Evolutionary conservation across 2,329 filamentous ascomycete species (phyloP), one percentile per base, ranked within the genome.

Genomic region (Xylariaceae sp.): DNA sequence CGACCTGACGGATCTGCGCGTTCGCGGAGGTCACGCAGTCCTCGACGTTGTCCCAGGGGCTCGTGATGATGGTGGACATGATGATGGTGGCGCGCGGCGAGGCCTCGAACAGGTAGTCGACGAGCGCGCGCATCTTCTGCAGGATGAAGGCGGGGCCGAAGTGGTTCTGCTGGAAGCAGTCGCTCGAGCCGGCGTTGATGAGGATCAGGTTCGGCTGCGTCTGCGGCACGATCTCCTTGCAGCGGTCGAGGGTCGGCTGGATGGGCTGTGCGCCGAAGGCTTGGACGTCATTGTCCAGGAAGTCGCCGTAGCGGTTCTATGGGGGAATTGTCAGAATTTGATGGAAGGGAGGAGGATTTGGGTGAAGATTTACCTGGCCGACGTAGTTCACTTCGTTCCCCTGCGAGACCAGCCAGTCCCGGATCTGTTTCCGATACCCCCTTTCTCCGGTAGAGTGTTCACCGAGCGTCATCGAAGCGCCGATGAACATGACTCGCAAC

Each of bases 221-320:
- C 55, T 67, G 62, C 1, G 69, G 69, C 34, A 71, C 69, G 48
- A 69, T 65, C 56, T 70, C 65, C 53, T 63, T 66, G 30, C 68
- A 66, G 48, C 67, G 64, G 35, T 68, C 67, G 52, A 68, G 66
- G n/a, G 66, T 68, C 1, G 67, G 67, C 55, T 67, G 66, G 54
- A 71, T 69, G 13, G 67, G 67, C 17, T 69, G 67, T 8, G 68
- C 69, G 18, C 68, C 66, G 51, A 68, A 71, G 39, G 68, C 69
- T 48, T 71, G 67, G n/a, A 71, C 68, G 18, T 71, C 69, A 54
- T 71, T 71, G 57, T 71, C 69, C 47, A 67, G 64, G 55, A 71
- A 69, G 18, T 69, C 65, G 48, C 68, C 68, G 50, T 58, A 69
- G 8, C 68, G 68, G 53, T 70, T 70, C 68, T 70, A 39, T 18